phyloP scores from a whole-genome alignment of 139 green algal genomes.

The Deuterostichococcus epilithicus region DNA sequence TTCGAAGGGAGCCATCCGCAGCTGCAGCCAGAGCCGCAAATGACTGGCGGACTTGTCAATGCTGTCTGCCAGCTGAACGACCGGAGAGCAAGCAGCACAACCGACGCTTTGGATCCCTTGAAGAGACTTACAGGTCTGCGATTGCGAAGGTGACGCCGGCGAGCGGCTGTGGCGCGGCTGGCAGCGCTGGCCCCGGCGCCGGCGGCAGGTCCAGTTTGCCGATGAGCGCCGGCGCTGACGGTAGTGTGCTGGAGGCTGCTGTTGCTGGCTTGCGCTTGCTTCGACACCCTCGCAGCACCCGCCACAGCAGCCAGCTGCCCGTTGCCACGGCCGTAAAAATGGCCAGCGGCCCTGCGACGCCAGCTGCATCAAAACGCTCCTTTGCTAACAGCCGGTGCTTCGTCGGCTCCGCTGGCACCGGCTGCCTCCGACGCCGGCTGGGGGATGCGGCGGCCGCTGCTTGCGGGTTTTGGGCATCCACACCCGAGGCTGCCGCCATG shows the following conservation, averaged over 20 bases:
- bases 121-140: neutral
- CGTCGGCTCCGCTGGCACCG: neutral
- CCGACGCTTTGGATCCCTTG: too few relatives aligned
- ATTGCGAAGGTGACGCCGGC: neutral
- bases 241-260: too few relatives aligned
- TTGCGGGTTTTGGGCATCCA: too few relatives aligned
- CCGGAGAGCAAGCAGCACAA: too few relatives aligned
- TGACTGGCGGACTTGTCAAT: too few relatives aligned
- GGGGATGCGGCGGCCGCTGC: neutral
- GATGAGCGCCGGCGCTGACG: neutral
- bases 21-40: too few relatives aligned
- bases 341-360: neutral
- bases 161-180: neutral
- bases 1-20: too few relatives aligned
- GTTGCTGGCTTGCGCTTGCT: neutral
- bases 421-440: too few relatives aligned
- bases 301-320: neutral
- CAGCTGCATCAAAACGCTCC: too few relatives aligned
- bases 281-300: neutral
- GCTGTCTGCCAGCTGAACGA: too few relatives aligned
- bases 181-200: too few relatives aligned
- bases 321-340: neutral
- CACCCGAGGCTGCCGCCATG: too few relatives aligned
- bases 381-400: neutral
- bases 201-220: neutral